Evolutionary conservation across 106 monocot genomes (phyloP), one percentile per base, ranked within the genome.

Genomic region (Dendrobium officinale): DNA sequence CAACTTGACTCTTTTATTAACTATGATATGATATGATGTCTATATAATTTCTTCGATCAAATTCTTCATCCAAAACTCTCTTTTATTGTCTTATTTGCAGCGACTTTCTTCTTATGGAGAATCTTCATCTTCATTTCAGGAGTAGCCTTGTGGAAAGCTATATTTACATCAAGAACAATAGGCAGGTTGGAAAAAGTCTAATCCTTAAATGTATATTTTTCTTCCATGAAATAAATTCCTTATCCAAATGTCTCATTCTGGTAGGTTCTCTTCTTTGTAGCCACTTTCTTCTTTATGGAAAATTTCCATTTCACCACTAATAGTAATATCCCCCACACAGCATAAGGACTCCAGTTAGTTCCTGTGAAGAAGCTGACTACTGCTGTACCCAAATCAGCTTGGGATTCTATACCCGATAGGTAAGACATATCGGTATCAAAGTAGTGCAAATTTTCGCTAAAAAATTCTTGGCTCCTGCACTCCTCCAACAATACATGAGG

Each of bases 251-350:
- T 55, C 16, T 58, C 58, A 58, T 58, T n/a, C 2, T 58, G 58
- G 18, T 17, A 17, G 17, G 58, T 58, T 58, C 20, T 70, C 77
- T 78, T 91, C 83, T 85, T 93, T 19, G 64, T 83, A 1, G 86
- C 88, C 4, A 93, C 85, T 64, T 85, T 86, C 79, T 77, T 89
- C 80, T 86, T 94, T 17, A 91, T 91, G 67, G 89, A 89, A 73
- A 86, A 89, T 67, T 77, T 86, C 89, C 89, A 94, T 77, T 82
- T 86, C 67, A 92, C 77, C 24, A 95, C 88, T 42, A 67, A 86
- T 2, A 88, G 75, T 24, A 95, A 51, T 42, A 55, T 92, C 24
- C 85, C 77, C 92, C 95, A 95, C 31, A 82, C 77, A 19, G 78
- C 40, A 19, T 77, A 64, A 47, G 83, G 24, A 77, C 81, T 47